Evolutionary conservation across 2,329 filamentous ascomycete genomes (phyloP).

Genomic region (Aspergillus versicolor): DNA sequence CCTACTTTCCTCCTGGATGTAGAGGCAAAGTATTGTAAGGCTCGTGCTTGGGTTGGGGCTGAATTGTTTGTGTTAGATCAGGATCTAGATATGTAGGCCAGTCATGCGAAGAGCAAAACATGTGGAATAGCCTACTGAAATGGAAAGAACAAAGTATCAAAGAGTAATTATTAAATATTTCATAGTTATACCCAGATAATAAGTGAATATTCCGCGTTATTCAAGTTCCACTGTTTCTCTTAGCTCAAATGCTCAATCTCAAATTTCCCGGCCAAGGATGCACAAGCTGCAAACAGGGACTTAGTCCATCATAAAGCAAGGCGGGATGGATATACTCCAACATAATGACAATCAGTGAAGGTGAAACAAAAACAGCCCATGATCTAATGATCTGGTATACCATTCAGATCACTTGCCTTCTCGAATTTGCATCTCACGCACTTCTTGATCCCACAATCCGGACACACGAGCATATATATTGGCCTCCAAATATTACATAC

Average conservation of each 20-base stretch:
- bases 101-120: no score
- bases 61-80: no score
- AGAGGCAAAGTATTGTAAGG: neutral
- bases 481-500: conserved; percentile 30
- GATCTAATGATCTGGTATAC: neutral
- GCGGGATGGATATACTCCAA: neutral
- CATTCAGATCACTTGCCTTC: neutral
- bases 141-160: neutral
- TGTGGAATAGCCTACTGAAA: no score
- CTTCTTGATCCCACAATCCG: conserved; percentile 26
- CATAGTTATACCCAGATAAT: neutral
- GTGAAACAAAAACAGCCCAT: neutral
- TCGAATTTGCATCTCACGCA: conserved; percentile 34
- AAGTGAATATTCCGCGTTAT: neutral
- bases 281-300: neutral
- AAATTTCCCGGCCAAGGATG: neutral
- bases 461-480: conserved; percentile 29
- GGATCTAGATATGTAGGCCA: no score
- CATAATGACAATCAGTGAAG: neutral
- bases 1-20: conserved; percentile 29
- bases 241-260: neutral
- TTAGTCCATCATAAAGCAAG: neutral
- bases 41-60: neutral
- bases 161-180: neutral
- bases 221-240: neutral